Conservation (phyloP, 1,284 basidiomycete genomes). For the Thecaphora thlaspeos region DNA sequence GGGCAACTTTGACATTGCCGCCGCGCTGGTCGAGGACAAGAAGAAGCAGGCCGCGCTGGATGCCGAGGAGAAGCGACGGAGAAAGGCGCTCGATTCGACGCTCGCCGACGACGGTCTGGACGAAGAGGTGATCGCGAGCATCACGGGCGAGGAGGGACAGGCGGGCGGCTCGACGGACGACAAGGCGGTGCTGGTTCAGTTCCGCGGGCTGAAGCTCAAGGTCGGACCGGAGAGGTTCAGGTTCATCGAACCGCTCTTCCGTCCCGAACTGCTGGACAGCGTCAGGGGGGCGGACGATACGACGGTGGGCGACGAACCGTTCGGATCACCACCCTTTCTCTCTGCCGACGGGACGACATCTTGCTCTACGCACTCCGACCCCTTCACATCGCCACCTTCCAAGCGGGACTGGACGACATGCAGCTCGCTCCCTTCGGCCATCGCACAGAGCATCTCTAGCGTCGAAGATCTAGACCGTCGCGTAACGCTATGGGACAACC, state of each 20-base stretch:
- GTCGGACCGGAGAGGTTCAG: slow-evolving; percentile 41
- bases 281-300: slow-evolving; percentile 20
- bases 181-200: slow-evolving; percentile 32
- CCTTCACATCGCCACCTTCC: neutral
- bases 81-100: slow-evolving; percentile 74
- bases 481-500: slow-evolving; percentile 48
- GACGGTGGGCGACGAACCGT: slow-evolving; percentile 30
- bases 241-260: slow-evolving; percentile 48
- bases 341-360: slow-evolving; percentile 12
- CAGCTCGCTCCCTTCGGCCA: slow-evolving; percentile 34
- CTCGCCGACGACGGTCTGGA: slow-evolving; percentile 24
- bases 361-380: neutral
- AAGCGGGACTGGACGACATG: slow-evolving; percentile 13
- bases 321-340: slow-evolving; percentile 28
- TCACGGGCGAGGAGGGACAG: slow-evolving; percentile 32
- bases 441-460: slow-evolving; percentile 27
- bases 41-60: slow-evolving; percentile 22
- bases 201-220: slow-evolving; percentile 46
- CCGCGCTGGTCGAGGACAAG: slow-evolving; percentile 58
- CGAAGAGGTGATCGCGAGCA: slow-evolving; percentile 29
- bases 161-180: slow-evolving; percentile 32
- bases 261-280: slow-evolving; percentile 40
- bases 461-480: slow-evolving; percentile 45
- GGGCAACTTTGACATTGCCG: slow-evolving; percentile 67
- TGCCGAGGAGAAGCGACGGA: slow-evolving; percentile 63